Evolutionary conservation across 805 yeast genomes (phyloP).

Genomic region (Grigorovia jiainica): DNA sequence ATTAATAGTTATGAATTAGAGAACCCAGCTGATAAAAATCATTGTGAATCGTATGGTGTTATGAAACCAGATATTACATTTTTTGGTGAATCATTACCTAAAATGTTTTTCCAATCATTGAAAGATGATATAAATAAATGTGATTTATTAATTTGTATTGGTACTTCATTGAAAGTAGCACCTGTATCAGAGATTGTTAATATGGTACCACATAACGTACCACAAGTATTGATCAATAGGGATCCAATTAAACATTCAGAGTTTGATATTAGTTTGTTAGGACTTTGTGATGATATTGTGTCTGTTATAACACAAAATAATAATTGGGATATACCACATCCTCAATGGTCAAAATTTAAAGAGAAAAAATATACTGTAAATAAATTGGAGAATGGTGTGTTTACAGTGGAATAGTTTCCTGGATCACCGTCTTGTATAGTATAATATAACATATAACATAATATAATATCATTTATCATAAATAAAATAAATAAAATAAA

Average conservation of each 20-base stretch:
- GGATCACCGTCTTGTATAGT: too few relatives aligned
- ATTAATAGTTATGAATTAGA: background rate
- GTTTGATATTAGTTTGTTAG: conserved; percentile 69
- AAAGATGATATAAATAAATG: conserved; percentile 54
- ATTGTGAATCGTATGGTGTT: conserved; percentile 56
- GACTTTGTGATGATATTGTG: conserved; percentile 77
- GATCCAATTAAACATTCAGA: conserved; percentile 68
- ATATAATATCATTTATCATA: too few relatives aligned
- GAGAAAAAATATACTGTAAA: conserved; percentile 13
- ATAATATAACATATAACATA: too few relatives aligned
- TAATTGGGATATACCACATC: conserved; percentile 53
- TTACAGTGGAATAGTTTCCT: conserved; percentile 11
- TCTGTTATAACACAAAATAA: conserved; percentile 49
- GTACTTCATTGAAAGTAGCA: conserved; percentile 88
- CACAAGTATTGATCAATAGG: conserved; percentile 71
- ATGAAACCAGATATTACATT: conserved; percentile 90
- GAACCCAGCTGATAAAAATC: background rate
- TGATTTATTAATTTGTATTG: conserved; percentile 76
- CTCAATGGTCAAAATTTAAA: conserved; percentile 32
- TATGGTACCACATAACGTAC: conserved; percentile 53
- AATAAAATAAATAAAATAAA: too few relatives aligned
- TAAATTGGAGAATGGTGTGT: conserved; percentile 25
- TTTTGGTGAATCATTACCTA: conserved; percentile 79
- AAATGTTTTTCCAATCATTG: conserved; percentile 49
- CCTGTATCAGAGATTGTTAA: conserved; percentile 85